Evolutionary conservation across 2,329 filamentous ascomycete genomes (phyloP), one percentile per base, ranked within the genome.

Genomic region (Lachnellula willkommii): DNA sequence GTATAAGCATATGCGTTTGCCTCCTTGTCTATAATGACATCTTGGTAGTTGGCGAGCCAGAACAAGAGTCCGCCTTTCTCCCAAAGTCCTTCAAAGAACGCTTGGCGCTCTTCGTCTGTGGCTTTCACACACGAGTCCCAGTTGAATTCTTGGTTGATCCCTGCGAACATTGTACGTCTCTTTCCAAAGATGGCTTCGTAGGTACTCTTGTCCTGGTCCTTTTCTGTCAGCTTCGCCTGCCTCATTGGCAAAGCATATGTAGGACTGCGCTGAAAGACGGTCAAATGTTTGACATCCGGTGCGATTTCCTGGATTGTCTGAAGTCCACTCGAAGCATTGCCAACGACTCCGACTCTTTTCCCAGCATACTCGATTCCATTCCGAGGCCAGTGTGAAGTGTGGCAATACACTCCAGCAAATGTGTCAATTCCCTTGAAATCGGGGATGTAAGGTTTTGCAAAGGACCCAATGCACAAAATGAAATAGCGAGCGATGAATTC

Each of bases 221-320:
- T 32, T 32, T 32, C 12, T 26, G 45, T 47, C 22, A 47, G 45
- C 22, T 22, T 32, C 4, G 14, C 12, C 45, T 32, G 17, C n/a
- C 24, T 70, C 79, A 86, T 84, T 0, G 83, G 83, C 0, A 85
- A 64, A 14, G 77, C 79, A 12, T 79, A 74, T 54, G 82, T 84
- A 0, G 82, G 80, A 2, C 79, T 84, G n/a, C 83, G 73, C 57
- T 84, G 77, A 63, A 83, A 82, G 2, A 84, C 77, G 2, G 68
- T 71, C 37, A 74, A 54, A 17, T 69, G 17, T 66, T 65, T 53
- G 73, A 75, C 4, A 71, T 73, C 9, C 11, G 42, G 22, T 26
- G 70, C 45, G 68, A 65, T 47, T 43, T 65, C 64, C 46, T 67
- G 65, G 9, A 63, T 62, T 6, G 49, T 56, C 56, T 66, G 64